Percentiles rank a stretch among this genome's conserved stretches.
phyloP scores from a whole-genome alignment of 192 early-diverging fungal species.

The Backusella parvicylindrica region DNA sequence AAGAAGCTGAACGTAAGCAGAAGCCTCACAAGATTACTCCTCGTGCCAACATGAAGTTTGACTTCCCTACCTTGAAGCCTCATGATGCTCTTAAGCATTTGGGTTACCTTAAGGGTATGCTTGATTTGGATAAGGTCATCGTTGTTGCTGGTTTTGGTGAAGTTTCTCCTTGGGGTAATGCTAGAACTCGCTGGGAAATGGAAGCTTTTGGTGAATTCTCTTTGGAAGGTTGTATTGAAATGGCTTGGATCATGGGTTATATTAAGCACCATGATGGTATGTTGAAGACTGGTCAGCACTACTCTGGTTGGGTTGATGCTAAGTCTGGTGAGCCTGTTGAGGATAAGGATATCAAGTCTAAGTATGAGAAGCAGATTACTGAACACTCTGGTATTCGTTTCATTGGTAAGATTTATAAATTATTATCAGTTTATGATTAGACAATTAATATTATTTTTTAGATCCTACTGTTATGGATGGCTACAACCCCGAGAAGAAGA shows the following conservation, averaged over 20 bases:
- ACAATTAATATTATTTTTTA: slow-evolving; percentile 2
- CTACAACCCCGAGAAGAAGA: slow-evolving; percentile 84
- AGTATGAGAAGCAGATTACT: slow-evolving; percentile 87
- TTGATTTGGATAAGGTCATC: slow-evolving; percentile 90
- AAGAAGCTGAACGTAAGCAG: slow-evolving; percentile 61
- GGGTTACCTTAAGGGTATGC: slow-evolving; percentile 61
- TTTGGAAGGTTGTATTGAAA: slow-evolving; percentile 90
- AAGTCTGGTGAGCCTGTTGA: slow-evolving; percentile 81
- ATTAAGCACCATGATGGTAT: slow-evolving; percentile 86
- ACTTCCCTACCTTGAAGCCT: slow-evolving; percentile 67
- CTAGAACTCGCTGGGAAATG: slow-evolving; percentile 95
- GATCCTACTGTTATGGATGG: slow-evolving; percentile 78
- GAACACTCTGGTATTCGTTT: slow-evolving; percentile 91
- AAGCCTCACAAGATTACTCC: slow-evolving; percentile 68
- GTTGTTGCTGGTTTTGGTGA: slow-evolving; percentile 94
- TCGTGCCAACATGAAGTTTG: slow-evolving; percentile 83
- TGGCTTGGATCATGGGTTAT: slow-evolving; percentile 97
- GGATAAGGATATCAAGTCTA: slow-evolving; percentile 84
- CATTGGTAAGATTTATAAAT: slow-evolving; percentile 47
- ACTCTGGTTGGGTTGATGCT: slow-evolving; percentile 93
- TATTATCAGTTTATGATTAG: background rate
- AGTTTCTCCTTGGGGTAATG: slow-evolving; percentile 88
- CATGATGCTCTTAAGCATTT: slow-evolving; percentile 66
- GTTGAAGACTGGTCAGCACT: slow-evolving; percentile 71
- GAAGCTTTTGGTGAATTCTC: slow-evolving; percentile 88